Base-by-base conservation (phyloP, 108 stramenopile species). In the Craspedostauros australis region DNA sequence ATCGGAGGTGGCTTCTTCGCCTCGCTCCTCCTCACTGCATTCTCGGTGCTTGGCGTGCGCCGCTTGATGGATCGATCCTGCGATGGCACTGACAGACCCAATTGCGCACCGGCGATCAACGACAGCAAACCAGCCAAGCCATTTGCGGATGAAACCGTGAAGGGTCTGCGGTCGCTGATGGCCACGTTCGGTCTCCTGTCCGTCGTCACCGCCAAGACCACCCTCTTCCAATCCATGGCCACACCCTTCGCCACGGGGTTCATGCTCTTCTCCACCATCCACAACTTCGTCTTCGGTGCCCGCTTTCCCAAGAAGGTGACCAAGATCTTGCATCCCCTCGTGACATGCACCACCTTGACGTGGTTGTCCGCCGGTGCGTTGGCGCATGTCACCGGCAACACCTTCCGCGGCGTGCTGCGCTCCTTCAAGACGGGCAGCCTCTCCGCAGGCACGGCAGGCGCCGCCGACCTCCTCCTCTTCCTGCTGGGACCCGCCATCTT, bases 401-500 rank as follows among this genome's bases (percentile, higher is more conserved):
- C 75, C 33, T 80, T 84, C 54, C 46, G 53, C 5, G 41, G 50
- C 7, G 60, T 90, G 25, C 46, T 90, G 5, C 27, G 39, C 41
- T 53, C 53, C 2, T 90, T 84, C 66, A 65, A 51, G 28, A 29
- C 55, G 28, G 80, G 75, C 42, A 53, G 52, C n/a, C 36, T 83
- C 24, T 34, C 54, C 12, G 56, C 66, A 3, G 42, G 72, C 5
- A 28, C 42, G 7, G 54, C 68, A 0, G 82, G 82, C 6, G 82
- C 89, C 18, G 89, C 85, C 12, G 80, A 84, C 52, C 7, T 79
- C 2, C 64, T 91, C 12, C 50, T 86, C 14, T 86, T 81, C 46
- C 44, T 84, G 0, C 55, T 91, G 15, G 84, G 89, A 18, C 89
- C 89, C 16, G 83, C 89, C 2, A 85, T 91, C 16, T 68, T 91